phyloP scores from a whole-genome alignment of 2,329 filamentous ascomycete genomes.

The Aspergillus felis region DNA sequence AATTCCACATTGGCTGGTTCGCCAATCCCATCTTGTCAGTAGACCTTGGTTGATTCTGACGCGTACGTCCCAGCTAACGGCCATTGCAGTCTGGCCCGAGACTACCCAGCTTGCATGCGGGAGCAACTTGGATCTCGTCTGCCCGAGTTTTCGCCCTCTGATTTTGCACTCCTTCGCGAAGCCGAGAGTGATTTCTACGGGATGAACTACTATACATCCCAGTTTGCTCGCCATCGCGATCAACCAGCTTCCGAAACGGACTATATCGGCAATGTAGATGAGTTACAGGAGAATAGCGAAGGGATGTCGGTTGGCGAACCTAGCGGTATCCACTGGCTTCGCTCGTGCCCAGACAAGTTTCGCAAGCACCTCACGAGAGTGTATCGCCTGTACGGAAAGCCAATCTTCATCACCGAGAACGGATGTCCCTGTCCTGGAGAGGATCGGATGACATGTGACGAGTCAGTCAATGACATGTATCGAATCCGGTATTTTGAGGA shows the following conservation, averaged over 20 bases:
- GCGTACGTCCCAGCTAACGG: slow-evolving; percentile 7
- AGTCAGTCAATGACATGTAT: slow-evolving; percentile 37
- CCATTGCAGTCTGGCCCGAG: background rate
- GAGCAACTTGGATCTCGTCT: background rate
- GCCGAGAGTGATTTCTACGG: slow-evolving; percentile 23
- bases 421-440: slow-evolving; percentile 34
- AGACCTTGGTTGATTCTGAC: slow-evolving; percentile 14
- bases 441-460: slow-evolving; percentile 31
- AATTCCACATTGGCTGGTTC: slow-evolving; percentile 27
- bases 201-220: slow-evolving; percentile 27
- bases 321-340: slow-evolving; percentile 16
- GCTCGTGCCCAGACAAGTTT: slow-evolving; percentile 16
- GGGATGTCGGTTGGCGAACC: slow-evolving; percentile 19
- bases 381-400: slow-evolving; percentile 20
- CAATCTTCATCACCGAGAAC: slow-evolving; percentile 25
- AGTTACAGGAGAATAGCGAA: slow-evolving; percentile 4
- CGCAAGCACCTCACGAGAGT: slow-evolving; percentile 22
- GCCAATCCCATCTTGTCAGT: slow-evolving; percentile 25
- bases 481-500: slow-evolving; percentile 37
- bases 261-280: slow-evolving; percentile 1
- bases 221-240: slow-evolving; percentile 20
- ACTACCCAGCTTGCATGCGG: background rate
- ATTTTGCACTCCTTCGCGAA: slow-evolving; percentile 11
- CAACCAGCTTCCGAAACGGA: slow-evolving; percentile 18
- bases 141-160: background rate